A percentile compares a stretch with the other conserved stretches of the same genome.
These are phyloP conservation scores for Aureobasidium musti DNA, from an alignment of 2,329 filamentous ascomycete species.

Conservation along the genomic window DNA sequence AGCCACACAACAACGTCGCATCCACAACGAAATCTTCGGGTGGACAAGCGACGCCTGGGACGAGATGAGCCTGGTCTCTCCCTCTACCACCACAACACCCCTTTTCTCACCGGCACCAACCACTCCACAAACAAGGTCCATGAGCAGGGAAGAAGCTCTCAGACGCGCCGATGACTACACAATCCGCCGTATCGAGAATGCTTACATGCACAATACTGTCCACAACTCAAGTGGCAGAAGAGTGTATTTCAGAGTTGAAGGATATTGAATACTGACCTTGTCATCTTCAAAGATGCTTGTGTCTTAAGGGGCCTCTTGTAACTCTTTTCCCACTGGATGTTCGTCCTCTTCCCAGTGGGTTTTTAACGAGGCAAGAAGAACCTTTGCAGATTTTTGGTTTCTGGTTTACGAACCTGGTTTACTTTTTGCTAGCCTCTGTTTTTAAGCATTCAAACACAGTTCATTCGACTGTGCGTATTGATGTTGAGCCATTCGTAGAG, in stretches of 20 bases:
- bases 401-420: neutral
- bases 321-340: constrained; percentile 6
- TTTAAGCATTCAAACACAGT: neutral
- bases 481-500: no score
- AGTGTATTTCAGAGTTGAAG: neutral
- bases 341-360: neutral
- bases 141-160: neutral
- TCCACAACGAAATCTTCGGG: constrained; percentile 27
- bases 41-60: constrained; percentile 12
- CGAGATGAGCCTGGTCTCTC: neutral
- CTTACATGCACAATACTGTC: neutral
- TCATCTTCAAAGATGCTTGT: neutral
- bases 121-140: neutral
- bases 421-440: neutral
- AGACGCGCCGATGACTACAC: neutral
- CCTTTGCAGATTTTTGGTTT: neutral
- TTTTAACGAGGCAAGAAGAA: neutral
- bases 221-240: neutral
- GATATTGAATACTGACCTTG: constrained; percentile 4
- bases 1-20: constrained; percentile 7
- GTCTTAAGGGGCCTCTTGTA: neutral
- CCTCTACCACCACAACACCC: neutral
- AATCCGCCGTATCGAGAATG: neutral
- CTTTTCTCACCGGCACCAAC: neutral
- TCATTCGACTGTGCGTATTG: neutral